Base-by-base conservation (phyloP, 1,284 basidiomycete genomes). In the Heterobasidion parviporum region DNA sequence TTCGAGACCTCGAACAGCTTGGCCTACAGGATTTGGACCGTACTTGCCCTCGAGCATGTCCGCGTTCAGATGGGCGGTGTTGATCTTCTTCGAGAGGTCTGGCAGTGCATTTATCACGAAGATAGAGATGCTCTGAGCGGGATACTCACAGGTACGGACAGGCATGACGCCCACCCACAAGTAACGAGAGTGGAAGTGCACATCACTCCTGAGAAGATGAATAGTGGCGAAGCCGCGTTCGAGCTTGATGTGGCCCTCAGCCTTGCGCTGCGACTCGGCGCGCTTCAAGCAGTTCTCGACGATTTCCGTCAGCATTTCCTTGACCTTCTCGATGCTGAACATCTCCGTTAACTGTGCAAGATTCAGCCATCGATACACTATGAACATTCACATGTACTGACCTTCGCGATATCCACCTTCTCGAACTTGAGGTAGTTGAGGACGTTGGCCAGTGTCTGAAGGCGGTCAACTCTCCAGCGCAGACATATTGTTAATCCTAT, bases 41-140 rank as follows among this genome's bases (percentile, higher is more conserved):
- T 99, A 99, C 72, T 92, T 94, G 62, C 88, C 91, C 56, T 96
- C 76, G 55, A 98, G 81, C 73, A 92, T 88, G 70, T 97, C 94
- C 52, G 92, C 94, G 72, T 96, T 92, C 67, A 96, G 82, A 63
- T 94, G 85, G 41, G 83, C 81, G 2, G 92, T 80, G 67, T 97
- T 93, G 72, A 99, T 94, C 77, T 98, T 98, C 84, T 98, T 98
- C 52, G 94, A 96, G 18, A 99, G 79, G 72, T 98, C 95, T 92
- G 70, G 59, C n/a, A n/a, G n/a, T n/a, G n/a, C n/a, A n/a, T n/a
- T n/a, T n/a, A n/a, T n/a, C n/a, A n/a, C n/a, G 58, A 26, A 33
- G 38, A 15, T 46, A 58, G 43, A 45, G 2, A 45, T 46, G 54
- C 51, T 43, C 16, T 20, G 1, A 20, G 18, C 16, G 38, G 43